Conservation (phyloP, 192 early-diverging fungal genomes). For the Helicostylum pulchrum region DNA sequence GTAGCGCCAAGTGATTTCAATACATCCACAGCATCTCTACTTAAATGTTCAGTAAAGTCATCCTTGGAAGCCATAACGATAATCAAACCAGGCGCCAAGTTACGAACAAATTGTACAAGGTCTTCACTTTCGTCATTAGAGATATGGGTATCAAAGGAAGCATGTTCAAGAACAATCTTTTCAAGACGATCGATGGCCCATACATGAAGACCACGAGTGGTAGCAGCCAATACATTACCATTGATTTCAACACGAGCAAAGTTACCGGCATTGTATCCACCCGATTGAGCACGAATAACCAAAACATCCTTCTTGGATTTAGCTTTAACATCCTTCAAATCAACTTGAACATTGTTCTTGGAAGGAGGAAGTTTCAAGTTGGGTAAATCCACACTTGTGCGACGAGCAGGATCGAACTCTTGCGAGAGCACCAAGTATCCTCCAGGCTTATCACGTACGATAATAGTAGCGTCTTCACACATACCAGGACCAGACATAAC, state of each 20-base stretch:
- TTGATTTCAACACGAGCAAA: conserved; percentile 68
- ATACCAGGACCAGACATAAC: conserved; percentile 64
- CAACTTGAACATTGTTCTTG: neutral
- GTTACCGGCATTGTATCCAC: conserved; percentile 70
- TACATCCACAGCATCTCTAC: conserved; percentile 51
- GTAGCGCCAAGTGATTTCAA: conserved; percentile 62
- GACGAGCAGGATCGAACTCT: conserved; percentile 15
- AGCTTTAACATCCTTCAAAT: neutral
- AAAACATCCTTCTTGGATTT: conserved; percentile 37
- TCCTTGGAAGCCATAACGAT: conserved; percentile 63
- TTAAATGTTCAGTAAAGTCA: conserved; percentile 69
- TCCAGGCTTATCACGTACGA: conserved; percentile 42
- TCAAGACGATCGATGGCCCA: conserved; percentile 70
- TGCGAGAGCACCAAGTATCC: conserved; percentile 36
- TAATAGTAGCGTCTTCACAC: conserved; percentile 37
- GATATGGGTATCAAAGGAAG: conserved; percentile 74
- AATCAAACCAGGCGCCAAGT: conserved; percentile 62
- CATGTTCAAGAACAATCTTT: conserved; percentile 62
- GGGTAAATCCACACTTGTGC: neutral
- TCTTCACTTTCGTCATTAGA: conserved; percentile 58
- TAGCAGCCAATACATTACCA: conserved; percentile 45
- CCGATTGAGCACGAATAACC: conserved; percentile 63
- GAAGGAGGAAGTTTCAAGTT: neutral
- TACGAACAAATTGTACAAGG: conserved; percentile 64
- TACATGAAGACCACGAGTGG: conserved; percentile 74